Evolutionary conservation across 164 flowering plant genomes (phyloP).

Genomic region (Houttuynia cordata): DNA sequence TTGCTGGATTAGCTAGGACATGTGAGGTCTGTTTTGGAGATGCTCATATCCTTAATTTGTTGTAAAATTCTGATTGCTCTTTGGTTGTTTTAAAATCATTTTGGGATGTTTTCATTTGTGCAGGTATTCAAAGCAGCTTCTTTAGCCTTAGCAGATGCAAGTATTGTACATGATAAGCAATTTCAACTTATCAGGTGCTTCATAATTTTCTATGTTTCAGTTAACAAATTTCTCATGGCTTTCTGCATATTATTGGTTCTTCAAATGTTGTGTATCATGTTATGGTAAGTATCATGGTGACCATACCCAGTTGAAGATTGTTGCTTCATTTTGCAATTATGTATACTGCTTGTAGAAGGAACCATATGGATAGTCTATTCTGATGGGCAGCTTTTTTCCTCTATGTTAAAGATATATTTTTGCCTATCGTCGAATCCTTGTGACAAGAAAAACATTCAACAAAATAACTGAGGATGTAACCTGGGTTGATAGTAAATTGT

Average conservation of each 20-base stretch:
- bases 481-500: not conserved
- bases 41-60: not conserved
- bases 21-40: constrained; percentile 58
- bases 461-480: not conserved
- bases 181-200: constrained; percentile 90
- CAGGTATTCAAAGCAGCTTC: constrained; percentile 87
- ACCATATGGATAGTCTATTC: no score
- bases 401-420: no score
- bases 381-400: not conserved
- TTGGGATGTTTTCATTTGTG: not conserved
- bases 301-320: not conserved
- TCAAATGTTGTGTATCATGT: no score
- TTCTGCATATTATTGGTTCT: not conserved
- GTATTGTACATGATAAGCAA: constrained; percentile 71
- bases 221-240: not conserved
- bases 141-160: constrained; percentile 62
- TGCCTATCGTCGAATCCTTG: not conserved
- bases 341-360: not conserved
- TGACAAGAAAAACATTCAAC: not conserved
- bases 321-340: not conserved
- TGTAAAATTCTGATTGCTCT: not conserved
- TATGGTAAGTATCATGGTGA: no score
- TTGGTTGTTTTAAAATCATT: not conserved
- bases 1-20: constrained; percentile 93
- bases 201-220: constrained; percentile 1